Percentiles rank a stretch among this genome's conserved stretches.
Conservation (phyloP, 1,139 yeast genomes). For the Debaryomyces psychrophilus region DNA sequence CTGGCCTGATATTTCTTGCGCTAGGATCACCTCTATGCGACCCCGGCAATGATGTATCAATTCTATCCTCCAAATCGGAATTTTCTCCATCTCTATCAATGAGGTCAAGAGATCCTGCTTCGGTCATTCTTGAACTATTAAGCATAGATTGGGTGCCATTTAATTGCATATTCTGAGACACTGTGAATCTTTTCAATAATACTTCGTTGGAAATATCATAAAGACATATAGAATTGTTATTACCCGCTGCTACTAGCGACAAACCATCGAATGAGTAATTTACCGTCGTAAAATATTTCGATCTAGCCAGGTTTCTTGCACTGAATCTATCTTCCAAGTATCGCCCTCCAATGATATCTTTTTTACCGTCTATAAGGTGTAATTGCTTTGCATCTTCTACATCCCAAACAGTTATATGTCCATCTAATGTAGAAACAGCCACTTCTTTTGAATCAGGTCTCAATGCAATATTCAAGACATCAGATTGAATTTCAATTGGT, state of each 20-base stretch:
- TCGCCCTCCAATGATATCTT: slow-evolving; percentile 88
- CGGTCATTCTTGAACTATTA: slow-evolving; percentile 83
- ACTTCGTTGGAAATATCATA: slow-evolving; percentile 91
- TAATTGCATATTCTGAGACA: slow-evolving; percentile 85
- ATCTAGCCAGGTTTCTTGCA: slow-evolving; percentile 77
- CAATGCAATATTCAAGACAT: slow-evolving; percentile 81
- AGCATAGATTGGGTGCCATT: slow-evolving; percentile 85
- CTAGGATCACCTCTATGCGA: slow-evolving; percentile 88
- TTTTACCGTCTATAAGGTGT: slow-evolving; percentile 83
- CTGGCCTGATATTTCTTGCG: slow-evolving; percentile 75
- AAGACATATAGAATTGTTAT: slow-evolving; percentile 85
- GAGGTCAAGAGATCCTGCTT: slow-evolving; percentile 74
- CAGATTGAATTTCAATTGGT: slow-evolving; percentile 83
- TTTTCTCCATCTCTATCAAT: slow-evolving; percentile 86
- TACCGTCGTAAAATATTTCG: slow-evolving; percentile 80
- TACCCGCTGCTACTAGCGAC: slow-evolving; percentile 89
- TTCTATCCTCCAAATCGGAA: slow-evolving; percentile 82
- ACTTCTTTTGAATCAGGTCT: slow-evolving; percentile 92
- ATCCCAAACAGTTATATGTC: slow-evolving; percentile 83
- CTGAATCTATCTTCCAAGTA: slow-evolving; percentile 79
- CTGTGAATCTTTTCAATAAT: slow-evolving; percentile 74
- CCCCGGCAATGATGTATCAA: slow-evolving; percentile 82
- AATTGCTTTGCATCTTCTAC: slow-evolving; percentile 79
- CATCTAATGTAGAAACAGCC: slow-evolving; percentile 88
- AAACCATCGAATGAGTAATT: slow-evolving; percentile 89